Base-by-base conservation (phyloP, 441 rosid species). In the Syzygium malaccense region DNA sequence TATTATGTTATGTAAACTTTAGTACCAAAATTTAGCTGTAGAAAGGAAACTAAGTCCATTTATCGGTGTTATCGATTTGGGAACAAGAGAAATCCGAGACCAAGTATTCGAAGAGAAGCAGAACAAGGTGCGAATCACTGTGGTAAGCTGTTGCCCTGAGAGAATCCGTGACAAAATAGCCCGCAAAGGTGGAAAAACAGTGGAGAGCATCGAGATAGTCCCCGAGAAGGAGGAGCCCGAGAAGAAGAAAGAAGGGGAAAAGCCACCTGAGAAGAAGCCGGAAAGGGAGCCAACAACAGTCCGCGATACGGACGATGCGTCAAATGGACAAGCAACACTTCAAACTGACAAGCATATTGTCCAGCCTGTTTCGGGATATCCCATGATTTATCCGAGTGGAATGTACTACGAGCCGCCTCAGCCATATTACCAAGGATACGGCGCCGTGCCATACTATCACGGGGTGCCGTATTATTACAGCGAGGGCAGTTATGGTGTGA, bases 41-140 rank as follows among this genome's bases (percentile, higher is more conserved):
- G 80, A 71, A 23, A 41, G 49, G 83, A 23, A 71, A 68, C 79
- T 68, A 68, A 71, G 51, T 71, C 20, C 20, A 71, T 71, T 0
- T 71, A 20, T 71, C 5, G 51, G 49, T 71, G 83, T 20, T 37
- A 37, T 71, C 2, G 49, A 10, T 37, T 71, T 71, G 28, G 0
- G 83, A 37, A 71, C 51, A 2, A 71, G 1, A 71, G 83, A 71
- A 71, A 71, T 71, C 83, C 83, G 3, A 71, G 51, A 71, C 83
- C 83, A 71, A 37, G 0, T 0, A 7, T 71, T 1, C 51, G 5
- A 71, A 0, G 51, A 37, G 3, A 71, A 71, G 83, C 5, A 20
- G 9, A 71, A 71, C 51, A 71, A 1, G 49, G 83, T 71, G 83
- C 0, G 0, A 12, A 71, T 71, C 83, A 2, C 0, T 37, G 83